Evolutionary conservation across 2,329 filamentous ascomycete genomes (phyloP), one percentile per base, ranked within the genome.

Genomic region (Aciculosporium take): DNA sequence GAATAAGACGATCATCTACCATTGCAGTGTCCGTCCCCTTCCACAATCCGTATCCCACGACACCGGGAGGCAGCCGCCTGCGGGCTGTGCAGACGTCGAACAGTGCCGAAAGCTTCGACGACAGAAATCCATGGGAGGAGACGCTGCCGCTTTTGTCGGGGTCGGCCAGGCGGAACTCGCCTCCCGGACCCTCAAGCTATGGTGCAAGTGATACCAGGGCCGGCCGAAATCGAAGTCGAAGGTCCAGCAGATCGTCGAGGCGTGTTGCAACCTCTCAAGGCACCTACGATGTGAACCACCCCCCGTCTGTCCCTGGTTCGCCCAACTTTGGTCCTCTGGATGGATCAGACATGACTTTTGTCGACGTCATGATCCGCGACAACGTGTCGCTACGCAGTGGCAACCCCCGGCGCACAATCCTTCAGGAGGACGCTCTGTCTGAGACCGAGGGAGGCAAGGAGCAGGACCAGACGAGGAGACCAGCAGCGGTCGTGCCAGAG

Each of bases 311-410:
- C 35, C 79, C 79, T 2, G 74, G 72, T 1, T 76, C 75, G 7
- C 79, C 79, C 2, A 59, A 59, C 1, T 61, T 77, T 43, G 69
- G 70, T 1, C 58, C 69, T 0, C 50, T 57, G 0, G 66, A 71
- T 43, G 65, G 65, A 25, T 58, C 67, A 42, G 68, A 74, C 28
- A 66, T 80, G 59, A 73, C 65, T 46, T 77, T 79, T 51, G 74
- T 74, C n/a, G 77, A 81, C 61, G 68, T 81, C 48, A 79, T 87
- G 72, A 72, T 85, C 42, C 68, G 79, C 7, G 76, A 81, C 47
- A 76, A 84, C 39, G 62, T 82, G 30, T 62, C 66, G 18, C 57
- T 64, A 47, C 51, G 50, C 30, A 43, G 41, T 20, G 53, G 50
- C 25, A 56, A 56, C 32, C 56, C 58, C 7, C 49, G 53, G 7